Base-by-base conservation (phyloP, 2,329 filamentous ascomycete species). In the Fusarium incarnatum region DNA sequence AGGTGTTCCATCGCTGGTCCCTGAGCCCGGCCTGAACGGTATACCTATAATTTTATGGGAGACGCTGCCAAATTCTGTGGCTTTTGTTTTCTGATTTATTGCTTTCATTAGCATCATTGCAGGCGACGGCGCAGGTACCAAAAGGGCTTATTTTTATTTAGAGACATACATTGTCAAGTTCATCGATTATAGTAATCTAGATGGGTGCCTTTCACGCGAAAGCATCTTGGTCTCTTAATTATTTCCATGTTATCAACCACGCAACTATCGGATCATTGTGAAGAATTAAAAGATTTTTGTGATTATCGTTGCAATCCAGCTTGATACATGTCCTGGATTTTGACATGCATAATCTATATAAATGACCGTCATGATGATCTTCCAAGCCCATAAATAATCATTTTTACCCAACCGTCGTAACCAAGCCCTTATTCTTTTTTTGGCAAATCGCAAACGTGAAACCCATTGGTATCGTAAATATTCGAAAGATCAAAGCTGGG, bases 381-480 rank as follows among this genome's bases (percentile, higher is more conserved):
- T 57, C 50, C 52, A 27, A 41, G 27, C 49, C 58, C 64, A 41
- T n/a, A 37, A 23, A 64, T 60, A 69, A 68, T 63, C 53, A 41
- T 64, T 59, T 65, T 59, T 28, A 59, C 32, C 47, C 65, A 63
- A 48, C 57, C 55, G 46, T 42, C 68, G 27, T 67, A 42, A 55
- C 48, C 44, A 58, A 60, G 23, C 55, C 64, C 57, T 28, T 22
- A 30, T 20, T 56, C 57, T 56, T 60, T 56, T 60, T 56, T 60
- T 60, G 55, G 25, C 28, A 54, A 71, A 49, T 45, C 45, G 60
- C 57, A 64, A 28, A 65, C 63, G 47, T 75, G 47, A 67, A 66
- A 61, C 62, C 73, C 68, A 56, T 69, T 75, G 71, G 73, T 77
- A 77, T 77, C 74, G 70, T 72, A 67, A 64, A 53, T 56, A 53